Percentiles rank a stretch among this genome's conserved stretches.
These are phyloP conservation scores for Podaxis sp. DNA, from an alignment of 768 basidiomycete genomes.

Conservation along the genomic window DNA sequence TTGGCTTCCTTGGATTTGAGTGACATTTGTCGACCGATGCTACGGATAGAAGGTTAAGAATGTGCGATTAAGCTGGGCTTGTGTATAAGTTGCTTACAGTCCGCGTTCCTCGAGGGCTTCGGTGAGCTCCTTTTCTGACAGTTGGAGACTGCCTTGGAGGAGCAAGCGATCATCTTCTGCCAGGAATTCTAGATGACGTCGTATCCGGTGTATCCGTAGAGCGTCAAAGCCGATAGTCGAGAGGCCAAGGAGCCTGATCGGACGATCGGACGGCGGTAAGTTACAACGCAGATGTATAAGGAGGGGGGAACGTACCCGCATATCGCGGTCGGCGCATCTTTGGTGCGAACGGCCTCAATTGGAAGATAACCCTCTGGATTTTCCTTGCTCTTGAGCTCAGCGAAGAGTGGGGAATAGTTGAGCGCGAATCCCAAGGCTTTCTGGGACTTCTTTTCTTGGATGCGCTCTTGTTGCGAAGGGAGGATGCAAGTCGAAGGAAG, in stretches of 20 bases:
- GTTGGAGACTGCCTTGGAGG: constrained; percentile 41
- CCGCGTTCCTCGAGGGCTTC: constrained; percentile 77
- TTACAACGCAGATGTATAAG: background rate
- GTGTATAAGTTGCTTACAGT: constrained; percentile 48
- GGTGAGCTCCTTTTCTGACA: constrained; percentile 56
- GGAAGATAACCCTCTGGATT: constrained; percentile 34
- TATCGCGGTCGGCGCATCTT: constrained; percentile 40
- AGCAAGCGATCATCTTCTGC: constrained; percentile 66
- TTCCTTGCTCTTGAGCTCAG: constrained; percentile 32
- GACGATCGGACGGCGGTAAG: constrained; percentile 6
- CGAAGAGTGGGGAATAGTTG: constrained; percentile 36
- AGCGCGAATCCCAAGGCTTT: constrained; percentile 43
- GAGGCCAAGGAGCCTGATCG: constrained; percentile 37
- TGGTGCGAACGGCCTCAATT: constrained; percentile 28
- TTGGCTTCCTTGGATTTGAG: constrained; percentile 47
- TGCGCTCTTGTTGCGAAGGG: constrained; percentile 73
- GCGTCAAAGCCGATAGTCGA: constrained; percentile 44
- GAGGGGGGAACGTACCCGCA: constrained; percentile 52
- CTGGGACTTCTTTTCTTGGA: constrained; percentile 51
- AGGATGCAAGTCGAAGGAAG: constrained; percentile 87
- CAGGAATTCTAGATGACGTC: constrained; percentile 44
- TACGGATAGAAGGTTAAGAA: constrained; percentile 17
- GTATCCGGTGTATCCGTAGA: constrained; percentile 44
- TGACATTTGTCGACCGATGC: constrained; percentile 38
- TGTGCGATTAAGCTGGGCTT: background rate